phyloP scores from a whole-genome alignment of 805 yeast genomes.

The Candida gorgasii region DNA sequence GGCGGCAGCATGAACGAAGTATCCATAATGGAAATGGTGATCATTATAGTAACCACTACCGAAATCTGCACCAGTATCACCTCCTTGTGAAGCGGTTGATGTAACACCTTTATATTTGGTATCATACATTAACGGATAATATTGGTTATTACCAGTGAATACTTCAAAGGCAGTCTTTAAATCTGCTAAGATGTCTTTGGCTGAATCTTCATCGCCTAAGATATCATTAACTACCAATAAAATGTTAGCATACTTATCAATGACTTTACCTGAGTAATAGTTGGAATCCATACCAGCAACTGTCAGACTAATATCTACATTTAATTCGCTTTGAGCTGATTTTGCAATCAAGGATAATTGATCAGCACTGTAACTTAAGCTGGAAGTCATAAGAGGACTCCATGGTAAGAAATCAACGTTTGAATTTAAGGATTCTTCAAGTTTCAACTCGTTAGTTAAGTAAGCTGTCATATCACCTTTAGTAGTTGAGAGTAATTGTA shows the following conservation, averaged over 20 bases:
- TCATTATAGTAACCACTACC: conserved; percentile 82
- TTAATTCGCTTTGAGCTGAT: conserved; percentile 47
- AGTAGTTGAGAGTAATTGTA: conserved; percentile 46
- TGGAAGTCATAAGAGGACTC: conserved; percentile 31
- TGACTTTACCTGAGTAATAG: conserved; percentile 53
- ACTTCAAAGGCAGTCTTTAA: conserved; percentile 46
- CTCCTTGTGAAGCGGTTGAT: conserved; percentile 48
- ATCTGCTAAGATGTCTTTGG: conserved; percentile 32
- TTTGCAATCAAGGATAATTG: conserved; percentile 46
- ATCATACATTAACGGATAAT: conserved; percentile 55
- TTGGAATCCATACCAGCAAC: conserved; percentile 39
- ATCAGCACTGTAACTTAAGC: conserved; percentile 41
- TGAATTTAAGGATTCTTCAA: conserved; percentile 41
- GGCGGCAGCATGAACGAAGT: conserved; percentile 81
- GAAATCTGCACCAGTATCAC: conserved; percentile 53
- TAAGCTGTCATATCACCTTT: conserved; percentile 53
- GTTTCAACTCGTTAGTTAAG: conserved; percentile 37
- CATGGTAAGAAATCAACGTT: conserved; percentile 48
- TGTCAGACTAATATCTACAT: conserved; percentile 44
- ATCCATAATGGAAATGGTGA: conserved; percentile 88
- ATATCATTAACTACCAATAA: conserved; percentile 52
- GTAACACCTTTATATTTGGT: conserved; percentile 57
- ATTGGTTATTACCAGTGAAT: conserved; percentile 43
- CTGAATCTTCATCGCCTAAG: conserved; percentile 41
- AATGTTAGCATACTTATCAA: conserved; percentile 60